Conservation (phyloP, 2,329 filamentous ascomycete genomes). For the Meredithiella fracta region DNA sequence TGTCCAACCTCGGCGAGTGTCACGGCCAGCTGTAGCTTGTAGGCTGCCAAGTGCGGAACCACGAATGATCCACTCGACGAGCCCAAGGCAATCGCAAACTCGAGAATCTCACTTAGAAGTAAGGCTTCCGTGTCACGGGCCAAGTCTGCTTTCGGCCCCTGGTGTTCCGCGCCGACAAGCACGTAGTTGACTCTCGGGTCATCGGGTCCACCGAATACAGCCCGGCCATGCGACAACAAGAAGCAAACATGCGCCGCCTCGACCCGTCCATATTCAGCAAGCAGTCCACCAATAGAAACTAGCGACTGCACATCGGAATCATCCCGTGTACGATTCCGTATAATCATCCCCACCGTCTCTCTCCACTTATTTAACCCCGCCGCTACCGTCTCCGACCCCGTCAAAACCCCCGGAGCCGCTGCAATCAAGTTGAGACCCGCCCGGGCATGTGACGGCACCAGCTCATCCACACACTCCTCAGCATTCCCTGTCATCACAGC, state of each 20-base stretch:
- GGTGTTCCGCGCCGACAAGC: slow-evolving; percentile 71
- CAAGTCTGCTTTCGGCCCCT: slow-evolving; percentile 51
- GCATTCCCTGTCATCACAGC: slow-evolving; percentile 86
- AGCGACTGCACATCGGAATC: slow-evolving; percentile 59
- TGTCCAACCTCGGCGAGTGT: slow-evolving; percentile 70
- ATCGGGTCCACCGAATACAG: slow-evolving; percentile 67
- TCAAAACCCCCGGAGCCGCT: slow-evolving; percentile 41
- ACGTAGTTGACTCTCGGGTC: slow-evolving; percentile 66
- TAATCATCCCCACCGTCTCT: slow-evolving; percentile 69
- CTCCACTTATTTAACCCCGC: slow-evolving; percentile 87
- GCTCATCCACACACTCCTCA: slow-evolving; percentile 87
- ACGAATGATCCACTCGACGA: slow-evolving; percentile 26
- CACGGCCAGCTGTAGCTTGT: slow-evolving; percentile 80
- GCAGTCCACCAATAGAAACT: slow-evolving; percentile 61
- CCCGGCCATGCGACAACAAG: slow-evolving; percentile 59
- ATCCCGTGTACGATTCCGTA: slow-evolving; percentile 67
- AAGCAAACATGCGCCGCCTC: slow-evolving; percentile 92
- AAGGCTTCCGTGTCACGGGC: slow-evolving; percentile 69
- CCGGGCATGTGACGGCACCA: slow-evolving; percentile 81
- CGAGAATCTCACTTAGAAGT: slow-evolving; percentile 90
- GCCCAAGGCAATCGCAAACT: slow-evolving; percentile 66
- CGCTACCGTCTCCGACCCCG: slow-evolving; percentile 43
- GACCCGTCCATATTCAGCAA: slow-evolving; percentile 70
- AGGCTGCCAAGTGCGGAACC: slow-evolving; percentile 55
- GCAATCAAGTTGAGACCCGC: slow-evolving; percentile 85